These are phyloP conservation scores for Cochlearia excelsa DNA, from an alignment of 345 rosid genomes.

Conservation along the genomic window DNA sequence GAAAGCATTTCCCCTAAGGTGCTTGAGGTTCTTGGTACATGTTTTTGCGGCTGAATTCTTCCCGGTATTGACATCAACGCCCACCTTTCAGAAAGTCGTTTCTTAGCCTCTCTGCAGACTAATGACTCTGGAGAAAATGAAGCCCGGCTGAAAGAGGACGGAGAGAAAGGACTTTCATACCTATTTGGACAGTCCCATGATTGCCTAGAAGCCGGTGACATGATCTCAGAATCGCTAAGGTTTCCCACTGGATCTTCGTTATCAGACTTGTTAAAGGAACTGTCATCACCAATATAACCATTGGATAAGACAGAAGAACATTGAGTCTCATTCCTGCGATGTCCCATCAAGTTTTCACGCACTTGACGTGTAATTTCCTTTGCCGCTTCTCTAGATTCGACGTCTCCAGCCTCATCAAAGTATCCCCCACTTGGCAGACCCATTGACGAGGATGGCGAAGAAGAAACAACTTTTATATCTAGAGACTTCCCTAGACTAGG, in stretches of 20 bases:
- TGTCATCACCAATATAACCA: slow-evolving; percentile 79
- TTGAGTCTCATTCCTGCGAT: slow-evolving; percentile 66
- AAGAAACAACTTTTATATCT: slow-evolving; percentile 48
- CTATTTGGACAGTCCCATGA: slow-evolving; percentile 88
- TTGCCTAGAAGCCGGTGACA: slow-evolving; percentile 73
- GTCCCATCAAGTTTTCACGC: slow-evolving; percentile 55
- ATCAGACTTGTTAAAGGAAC: slow-evolving; percentile 80
- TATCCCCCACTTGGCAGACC: slow-evolving; percentile 39
- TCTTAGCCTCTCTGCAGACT: slow-evolving; percentile 53
- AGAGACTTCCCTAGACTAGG: slow-evolving; percentile 67
- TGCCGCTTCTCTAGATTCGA: slow-evolving; percentile 63
- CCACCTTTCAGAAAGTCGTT: slow-evolving; percentile 89
- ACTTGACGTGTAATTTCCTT: slow-evolving; percentile 52
- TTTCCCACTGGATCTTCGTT: slow-evolving; percentile 58
- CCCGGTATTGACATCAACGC: slow-evolving; percentile 72
- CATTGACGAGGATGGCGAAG: slow-evolving; percentile 51
- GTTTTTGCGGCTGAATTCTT: slow-evolving; percentile 54
- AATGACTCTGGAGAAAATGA: slow-evolving; percentile 92
- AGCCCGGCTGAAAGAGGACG: slow-evolving; percentile 68
- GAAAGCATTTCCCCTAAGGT: slow-evolving; percentile 99
- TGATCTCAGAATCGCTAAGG: slow-evolving; percentile 78
- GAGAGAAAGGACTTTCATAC: slow-evolving; percentile 65
- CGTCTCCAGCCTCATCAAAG: slow-evolving; percentile 51
- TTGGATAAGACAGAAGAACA: slow-evolving; percentile 81
- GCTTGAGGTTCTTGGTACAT: slow-evolving; percentile 59